Evolutionary conservation across 2,329 filamentous ascomycete species (phyloP).

Genomic region (Pseudocercospora pini-densiflorae): DNA sequence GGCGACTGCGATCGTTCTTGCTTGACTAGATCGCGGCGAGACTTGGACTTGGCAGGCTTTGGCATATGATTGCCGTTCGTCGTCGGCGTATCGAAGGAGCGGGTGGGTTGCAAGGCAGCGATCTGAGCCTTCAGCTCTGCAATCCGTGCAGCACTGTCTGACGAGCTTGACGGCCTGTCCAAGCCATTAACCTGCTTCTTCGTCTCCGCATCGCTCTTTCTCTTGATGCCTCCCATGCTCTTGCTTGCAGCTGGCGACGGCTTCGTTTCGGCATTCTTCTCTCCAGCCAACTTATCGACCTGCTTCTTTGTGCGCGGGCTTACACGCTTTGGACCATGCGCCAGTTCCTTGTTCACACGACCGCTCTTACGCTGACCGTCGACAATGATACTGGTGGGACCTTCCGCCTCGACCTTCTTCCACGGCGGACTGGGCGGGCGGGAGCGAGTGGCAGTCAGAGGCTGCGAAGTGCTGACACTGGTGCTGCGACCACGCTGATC

Average conservation of each 20-base stretch:
- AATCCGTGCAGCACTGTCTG: slow-evolving; percentile 30
- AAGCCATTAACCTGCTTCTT: slow-evolving; percentile 22
- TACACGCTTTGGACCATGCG: slow-evolving; percentile 33
- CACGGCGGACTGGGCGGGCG: slow-evolving; percentile 80
- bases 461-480: slow-evolving; percentile 29
- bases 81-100: slow-evolving; percentile 25
- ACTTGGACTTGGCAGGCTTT: slow-evolving; percentile 31
- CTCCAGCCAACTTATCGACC: slow-evolving; percentile 31
- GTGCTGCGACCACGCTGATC: slow-evolving; percentile 29
- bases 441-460: slow-evolving; percentile 38
- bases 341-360: slow-evolving; percentile 53
- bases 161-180: slow-evolving; percentile 21
- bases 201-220: slow-evolving; percentile 17
- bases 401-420: slow-evolving; percentile 84
- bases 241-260: slow-evolving; percentile 15
- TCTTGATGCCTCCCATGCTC: slow-evolving; percentile 23
- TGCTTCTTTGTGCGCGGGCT: slow-evolving; percentile 39
- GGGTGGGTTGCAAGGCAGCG: slow-evolving; percentile 35
- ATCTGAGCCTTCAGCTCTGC: slow-evolving; percentile 38
- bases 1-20: slow-evolving; percentile 25
- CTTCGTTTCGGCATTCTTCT: slow-evolving; percentile 29
- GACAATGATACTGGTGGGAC: slow-evolving; percentile 80
- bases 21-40: slow-evolving; percentile 7
- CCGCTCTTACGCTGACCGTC: slow-evolving; percentile 66
- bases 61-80: slow-evolving; percentile 15